phyloP scores from a whole-genome alignment of 2,329 filamentous ascomycete species.

The Rutstroemia sydowiana region DNA sequence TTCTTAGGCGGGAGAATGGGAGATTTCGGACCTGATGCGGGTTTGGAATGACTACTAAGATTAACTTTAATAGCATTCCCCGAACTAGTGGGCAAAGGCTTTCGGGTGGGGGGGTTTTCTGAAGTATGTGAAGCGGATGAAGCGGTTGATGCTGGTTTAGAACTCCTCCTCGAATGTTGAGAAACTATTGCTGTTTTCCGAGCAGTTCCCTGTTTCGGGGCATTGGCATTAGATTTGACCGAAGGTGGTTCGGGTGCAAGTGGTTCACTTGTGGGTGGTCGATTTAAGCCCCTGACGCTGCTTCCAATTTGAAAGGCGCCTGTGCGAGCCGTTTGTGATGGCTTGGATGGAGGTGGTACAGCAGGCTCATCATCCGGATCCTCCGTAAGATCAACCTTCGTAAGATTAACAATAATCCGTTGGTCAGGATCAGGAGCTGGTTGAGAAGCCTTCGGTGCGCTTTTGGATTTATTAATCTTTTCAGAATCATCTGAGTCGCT shows the following conservation, averaged over 20 bases:
- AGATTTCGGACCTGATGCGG: too few relatives aligned
- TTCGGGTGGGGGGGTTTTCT: not conserved
- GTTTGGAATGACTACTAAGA: too few relatives aligned
- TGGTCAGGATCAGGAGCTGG: not conserved
- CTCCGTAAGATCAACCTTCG: too few relatives aligned
- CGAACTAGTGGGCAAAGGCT: not conserved
- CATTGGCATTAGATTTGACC: not conserved
- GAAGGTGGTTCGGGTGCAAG: not conserved
- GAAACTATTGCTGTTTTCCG: not conserved
- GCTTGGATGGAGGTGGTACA: too few relatives aligned
- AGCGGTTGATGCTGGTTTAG: not conserved
- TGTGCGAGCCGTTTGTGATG: too few relatives aligned
- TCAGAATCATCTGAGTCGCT: not conserved
- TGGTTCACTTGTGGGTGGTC: not conserved
- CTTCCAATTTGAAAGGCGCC: not conserved
- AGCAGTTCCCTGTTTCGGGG: not conserved
- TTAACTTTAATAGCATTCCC: not conserved
- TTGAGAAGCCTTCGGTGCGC: not conserved
- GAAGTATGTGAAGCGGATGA: not conserved
- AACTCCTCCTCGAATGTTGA: not conserved
- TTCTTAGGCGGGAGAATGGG: too few relatives aligned
- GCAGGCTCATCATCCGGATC: too few relatives aligned
- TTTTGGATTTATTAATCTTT: not conserved
- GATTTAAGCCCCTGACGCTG: not conserved
- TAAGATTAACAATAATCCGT: too few relatives aligned